phyloP scores from a whole-genome alignment of 805 yeast genomes.

The Clavispora phyllophila region DNA sequence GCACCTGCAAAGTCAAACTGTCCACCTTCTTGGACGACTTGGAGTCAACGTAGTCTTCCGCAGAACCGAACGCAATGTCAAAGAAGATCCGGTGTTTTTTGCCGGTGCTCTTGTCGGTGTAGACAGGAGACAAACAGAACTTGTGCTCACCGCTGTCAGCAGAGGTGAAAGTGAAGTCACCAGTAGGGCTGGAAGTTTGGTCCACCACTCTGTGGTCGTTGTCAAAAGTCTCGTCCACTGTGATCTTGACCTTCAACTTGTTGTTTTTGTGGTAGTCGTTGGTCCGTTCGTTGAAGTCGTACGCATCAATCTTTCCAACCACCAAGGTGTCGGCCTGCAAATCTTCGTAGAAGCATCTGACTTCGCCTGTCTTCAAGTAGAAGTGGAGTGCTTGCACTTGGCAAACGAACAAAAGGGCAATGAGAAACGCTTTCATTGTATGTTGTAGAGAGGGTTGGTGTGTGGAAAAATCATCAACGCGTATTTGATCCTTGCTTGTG shows the following conservation, averaged over 20 bases:
- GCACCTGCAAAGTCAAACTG: constrained; percentile 49
- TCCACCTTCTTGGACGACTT: constrained; percentile 52
- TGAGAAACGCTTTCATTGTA: constrained; percentile 6
- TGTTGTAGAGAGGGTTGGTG: not conserved
- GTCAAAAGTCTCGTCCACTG: constrained; percentile 56
- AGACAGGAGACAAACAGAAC: constrained; percentile 58
- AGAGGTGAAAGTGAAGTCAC: constrained; percentile 78
- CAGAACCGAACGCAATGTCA: constrained; percentile 66
- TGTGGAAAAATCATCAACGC: constrained; percentile 2
- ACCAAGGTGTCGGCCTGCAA: constrained; percentile 74
- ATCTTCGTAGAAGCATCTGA: constrained; percentile 81
- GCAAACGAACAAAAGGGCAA: constrained; percentile 8
- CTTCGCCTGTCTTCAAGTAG: constrained; percentile 70
- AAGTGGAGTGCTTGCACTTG: constrained; percentile 57
- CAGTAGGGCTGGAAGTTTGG: constrained; percentile 56
- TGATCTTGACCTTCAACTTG: constrained; percentile 55
- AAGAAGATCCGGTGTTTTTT: constrained; percentile 63
- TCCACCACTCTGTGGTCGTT: constrained; percentile 71
- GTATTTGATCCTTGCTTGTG: not conserved
- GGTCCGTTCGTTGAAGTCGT: constrained; percentile 48
- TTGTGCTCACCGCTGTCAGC: constrained; percentile 80
- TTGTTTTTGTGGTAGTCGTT: constrained; percentile 47
- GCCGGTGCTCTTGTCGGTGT: constrained; percentile 68
- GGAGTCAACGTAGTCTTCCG: constrained; percentile 57
- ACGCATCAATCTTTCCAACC: constrained; percentile 68